These are phyloP conservation scores for Mycena filopes DNA, from an alignment of 768 basidiomycete genomes.

Conservation along the genomic window DNA sequence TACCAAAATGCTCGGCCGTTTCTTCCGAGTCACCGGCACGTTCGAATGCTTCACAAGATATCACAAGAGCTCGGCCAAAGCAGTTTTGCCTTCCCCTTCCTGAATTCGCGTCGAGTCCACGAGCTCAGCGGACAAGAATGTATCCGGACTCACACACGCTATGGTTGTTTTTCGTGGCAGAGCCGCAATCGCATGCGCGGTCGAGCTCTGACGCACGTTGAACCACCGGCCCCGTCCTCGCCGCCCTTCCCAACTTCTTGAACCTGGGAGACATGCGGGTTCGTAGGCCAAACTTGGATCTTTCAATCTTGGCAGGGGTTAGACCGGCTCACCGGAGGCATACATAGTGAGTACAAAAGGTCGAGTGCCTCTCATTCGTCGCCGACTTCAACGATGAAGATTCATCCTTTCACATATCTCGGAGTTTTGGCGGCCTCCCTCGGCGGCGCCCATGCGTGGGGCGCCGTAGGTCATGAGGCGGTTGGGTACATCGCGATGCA, in stretches of 20 bases:
- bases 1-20: too few species aligned
- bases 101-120: too few species aligned
- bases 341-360: constrained; percentile 3
- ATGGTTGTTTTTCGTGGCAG: too few species aligned
- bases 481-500: constrained; percentile 59
- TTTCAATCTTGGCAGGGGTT: background rate
- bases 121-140: too few species aligned
- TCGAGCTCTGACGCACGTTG: constrained; percentile 4
- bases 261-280: background rate
- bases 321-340: too few species aligned
- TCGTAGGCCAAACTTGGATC: background rate
- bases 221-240: too few species aligned
- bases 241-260: background rate
- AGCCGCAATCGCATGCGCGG: background rate
- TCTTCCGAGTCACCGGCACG: too few species aligned
- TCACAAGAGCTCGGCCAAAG: too few species aligned
- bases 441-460: constrained; percentile 46
- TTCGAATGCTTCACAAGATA: too few species aligned
- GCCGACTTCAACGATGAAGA: background rate
- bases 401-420: background rate
- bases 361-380: background rate
- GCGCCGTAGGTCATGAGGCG: constrained; percentile 54
- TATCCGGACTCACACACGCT: too few species aligned
- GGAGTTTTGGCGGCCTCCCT: constrained; percentile 4
- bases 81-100: too few species aligned